Percentiles rank a stretch among this genome's conserved stretches.
These are phyloP conservation scores for Pilasporangium apinafurcum DNA, from an alignment of 352 stramenopile genomes.

Conservation along the genomic window DNA sequence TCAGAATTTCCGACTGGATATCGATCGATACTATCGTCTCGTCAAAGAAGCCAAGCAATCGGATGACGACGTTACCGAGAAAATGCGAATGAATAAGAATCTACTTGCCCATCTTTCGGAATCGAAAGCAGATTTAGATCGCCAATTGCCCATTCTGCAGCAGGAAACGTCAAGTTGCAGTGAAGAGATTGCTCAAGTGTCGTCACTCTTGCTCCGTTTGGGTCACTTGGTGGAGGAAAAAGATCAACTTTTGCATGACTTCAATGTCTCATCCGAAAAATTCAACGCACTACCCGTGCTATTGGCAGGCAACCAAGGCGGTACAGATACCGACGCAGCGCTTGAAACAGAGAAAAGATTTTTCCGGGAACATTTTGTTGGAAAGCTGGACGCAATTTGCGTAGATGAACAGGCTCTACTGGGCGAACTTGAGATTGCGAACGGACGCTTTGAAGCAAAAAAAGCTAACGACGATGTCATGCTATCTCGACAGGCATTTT, in stretches of 20 bases:
- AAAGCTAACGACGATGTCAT: slow-evolving; percentile 53
- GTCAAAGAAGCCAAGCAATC: slow-evolving; percentile 65
- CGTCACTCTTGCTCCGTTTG: slow-evolving; percentile 43
- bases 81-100: slow-evolving; percentile 24
- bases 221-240: slow-evolving; percentile 53
- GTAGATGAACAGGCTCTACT: slow-evolving; percentile 40
- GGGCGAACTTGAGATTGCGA: slow-evolving; percentile 27
- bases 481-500: slow-evolving; percentile 41
- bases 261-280: slow-evolving; percentile 44
- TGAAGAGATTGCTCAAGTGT: slow-evolving; percentile 41
- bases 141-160: slow-evolving; percentile 37
- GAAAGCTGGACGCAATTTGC: slow-evolving; percentile 45
- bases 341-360: slow-evolving; percentile 52
- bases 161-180: slow-evolving; percentile 47
- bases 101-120: slow-evolving; percentile 33
- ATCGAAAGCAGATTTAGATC: slow-evolving; percentile 48
- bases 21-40: slow-evolving; percentile 72
- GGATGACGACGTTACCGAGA: slow-evolving; percentile 52
- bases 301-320: slow-evolving; percentile 18
- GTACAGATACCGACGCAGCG: slow-evolving; percentile 16
- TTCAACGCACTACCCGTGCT: slow-evolving; percentile 51
- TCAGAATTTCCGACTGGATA: slow-evolving; percentile 49
- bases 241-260: slow-evolving; percentile 47
- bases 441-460: slow-evolving; percentile 50
- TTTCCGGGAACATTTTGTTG: slow-evolving; percentile 52